phyloP scores from a whole-genome alignment of 768 basidiomycete species.

The Tylopilus felleus region DNA sequence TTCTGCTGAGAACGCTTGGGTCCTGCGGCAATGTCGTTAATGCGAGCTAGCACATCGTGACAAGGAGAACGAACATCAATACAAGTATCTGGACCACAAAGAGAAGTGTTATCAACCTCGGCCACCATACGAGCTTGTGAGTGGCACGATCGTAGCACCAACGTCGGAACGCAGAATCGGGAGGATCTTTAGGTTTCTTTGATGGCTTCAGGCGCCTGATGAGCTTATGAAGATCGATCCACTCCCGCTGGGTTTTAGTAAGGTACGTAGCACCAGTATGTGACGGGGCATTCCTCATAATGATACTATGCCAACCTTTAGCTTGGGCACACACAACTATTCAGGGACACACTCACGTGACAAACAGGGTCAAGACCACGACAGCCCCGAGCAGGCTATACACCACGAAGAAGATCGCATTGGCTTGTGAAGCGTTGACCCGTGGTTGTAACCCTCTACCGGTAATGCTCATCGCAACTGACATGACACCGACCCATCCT shows the following conservation, averaged over 20 bases:
- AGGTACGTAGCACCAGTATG: constrained; percentile 84
- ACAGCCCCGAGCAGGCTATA: constrained; percentile 91
- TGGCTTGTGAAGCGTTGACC: constrained; percentile 68
- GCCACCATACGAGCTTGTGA: constrained; percentile 92
- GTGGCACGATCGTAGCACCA: constrained; percentile 95
- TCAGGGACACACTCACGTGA: constrained; percentile 56
- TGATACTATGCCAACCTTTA: constrained; percentile 59
- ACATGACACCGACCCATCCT: constrained; percentile 94
- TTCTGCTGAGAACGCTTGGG: constrained; percentile 64
- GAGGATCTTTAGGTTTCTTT: constrained; percentile 66
- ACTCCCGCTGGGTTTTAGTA: constrained; percentile 84
- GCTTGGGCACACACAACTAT: neutral
- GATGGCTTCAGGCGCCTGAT: constrained; percentile 88
- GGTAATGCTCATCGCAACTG: constrained; percentile 70
- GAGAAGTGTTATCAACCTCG: constrained; percentile 71
- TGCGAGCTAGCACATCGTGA: neutral
- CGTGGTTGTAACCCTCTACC: constrained; percentile 67
- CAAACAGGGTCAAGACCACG: constrained; percentile 85
- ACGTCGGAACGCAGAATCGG: constrained; percentile 49
- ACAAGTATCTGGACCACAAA: constrained; percentile 82
- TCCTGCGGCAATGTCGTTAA: constrained; percentile 47
- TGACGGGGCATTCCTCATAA: constrained; percentile 88
- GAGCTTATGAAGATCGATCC: constrained; percentile 90
- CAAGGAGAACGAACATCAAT: constrained; percentile 60
- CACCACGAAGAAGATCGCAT: constrained; percentile 87